phyloP scores from a whole-genome alignment of 768 basidiomycete species.

The Sporobolomyces roseus region DNA sequence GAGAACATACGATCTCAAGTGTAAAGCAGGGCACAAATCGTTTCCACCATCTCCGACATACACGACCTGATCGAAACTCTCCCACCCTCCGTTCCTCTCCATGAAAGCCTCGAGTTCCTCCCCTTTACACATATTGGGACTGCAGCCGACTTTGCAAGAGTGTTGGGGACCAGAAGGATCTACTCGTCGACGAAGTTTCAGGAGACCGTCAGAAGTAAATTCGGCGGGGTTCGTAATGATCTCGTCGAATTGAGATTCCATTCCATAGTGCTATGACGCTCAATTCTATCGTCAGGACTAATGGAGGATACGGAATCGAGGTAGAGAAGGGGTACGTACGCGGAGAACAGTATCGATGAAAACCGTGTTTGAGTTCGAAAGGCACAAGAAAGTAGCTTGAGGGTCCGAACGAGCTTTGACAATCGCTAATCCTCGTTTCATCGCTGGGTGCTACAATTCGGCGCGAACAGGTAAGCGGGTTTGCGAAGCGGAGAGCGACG shows the following conservation, averaged over 20 bases:
- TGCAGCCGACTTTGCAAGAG: slow-evolving; percentile 78
- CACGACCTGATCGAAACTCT: slow-evolving; percentile 67
- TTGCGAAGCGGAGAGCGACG: no score
- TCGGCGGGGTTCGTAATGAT: slow-evolving; percentile 89
- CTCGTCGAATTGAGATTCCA: slow-evolving; percentile 68
- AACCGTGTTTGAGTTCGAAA: slow-evolving; percentile 89
- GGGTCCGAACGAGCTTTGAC: slow-evolving; percentile 66
- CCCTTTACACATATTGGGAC: slow-evolving; percentile 98
- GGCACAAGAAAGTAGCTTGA: slow-evolving; percentile 73
- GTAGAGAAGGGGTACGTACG: slow-evolving; percentile 51
- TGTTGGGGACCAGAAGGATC: slow-evolving; percentile 76
- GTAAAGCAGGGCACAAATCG: slow-evolving; percentile 88
- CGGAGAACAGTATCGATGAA: slow-evolving; percentile 87
- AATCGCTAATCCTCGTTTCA: slow-evolving; percentile 78
- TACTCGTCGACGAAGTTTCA: slow-evolving; percentile 70
- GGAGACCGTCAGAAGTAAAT: slow-evolving; percentile 67
- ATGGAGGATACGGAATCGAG: background rate
- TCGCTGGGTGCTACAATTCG: slow-evolving; percentile 78
- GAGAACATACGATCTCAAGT: slow-evolving; percentile 62
- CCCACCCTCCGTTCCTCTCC: slow-evolving; percentile 55
- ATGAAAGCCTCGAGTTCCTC: slow-evolving; percentile 78
- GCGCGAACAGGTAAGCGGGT: no score
- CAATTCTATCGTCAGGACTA: background rate
- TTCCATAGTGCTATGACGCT: slow-evolving; percentile 62
- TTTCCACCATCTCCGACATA: slow-evolving; percentile 94